These are phyloP conservation scores for Zymoseptoria brevis DNA, from an alignment of 2,329 filamentous ascomycete species.

Conservation along the genomic window DNA sequence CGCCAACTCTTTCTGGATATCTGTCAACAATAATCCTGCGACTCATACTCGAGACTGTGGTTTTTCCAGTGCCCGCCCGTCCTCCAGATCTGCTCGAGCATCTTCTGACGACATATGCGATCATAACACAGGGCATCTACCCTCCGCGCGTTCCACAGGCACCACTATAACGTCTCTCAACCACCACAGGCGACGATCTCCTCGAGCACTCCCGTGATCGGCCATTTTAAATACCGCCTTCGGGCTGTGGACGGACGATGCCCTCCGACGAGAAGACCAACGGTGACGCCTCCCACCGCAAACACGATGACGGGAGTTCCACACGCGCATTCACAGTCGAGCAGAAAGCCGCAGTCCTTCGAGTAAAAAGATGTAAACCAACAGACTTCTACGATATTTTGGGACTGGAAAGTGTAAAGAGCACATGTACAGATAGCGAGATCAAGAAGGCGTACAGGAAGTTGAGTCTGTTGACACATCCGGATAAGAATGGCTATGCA, in stretches of 20 bases:
- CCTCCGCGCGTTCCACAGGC: not conserved
- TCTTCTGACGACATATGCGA: not conserved
- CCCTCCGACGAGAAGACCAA: conserved; percentile 13
- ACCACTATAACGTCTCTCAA: conserved; percentile 2
- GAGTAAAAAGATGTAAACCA: conserved; percentile 73
- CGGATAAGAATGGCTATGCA: conserved; percentile 96
- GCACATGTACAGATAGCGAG: conserved; percentile 66
- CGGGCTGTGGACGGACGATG: not conserved
- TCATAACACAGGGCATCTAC: not conserved
- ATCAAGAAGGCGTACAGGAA: conserved; percentile 98
- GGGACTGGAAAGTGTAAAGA: conserved; percentile 56
- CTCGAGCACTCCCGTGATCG: conserved; percentile 2
- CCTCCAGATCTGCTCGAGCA: not conserved
- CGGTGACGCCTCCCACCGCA: conserved; percentile 35
- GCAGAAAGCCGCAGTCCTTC: conserved; percentile 83
- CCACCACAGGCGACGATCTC: conserved; percentile 2
- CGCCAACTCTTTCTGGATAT: conserved; percentile 8
- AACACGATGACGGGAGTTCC: conserved; percentile 69
- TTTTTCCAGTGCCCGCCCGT: not conserved
- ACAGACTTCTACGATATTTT: conserved; percentile 97
- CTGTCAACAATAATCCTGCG: conserved; percentile 11
- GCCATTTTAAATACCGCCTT: not conserved
- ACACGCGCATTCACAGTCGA: conserved; percentile 75
- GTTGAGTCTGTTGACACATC: conserved; percentile 86
- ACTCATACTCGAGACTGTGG: not conserved